A percentile compares a stretch with the other conserved stretches of the same genome.
Conservation (phyloP, 1,139 yeast species). For the Pichia sp. region DNA sequence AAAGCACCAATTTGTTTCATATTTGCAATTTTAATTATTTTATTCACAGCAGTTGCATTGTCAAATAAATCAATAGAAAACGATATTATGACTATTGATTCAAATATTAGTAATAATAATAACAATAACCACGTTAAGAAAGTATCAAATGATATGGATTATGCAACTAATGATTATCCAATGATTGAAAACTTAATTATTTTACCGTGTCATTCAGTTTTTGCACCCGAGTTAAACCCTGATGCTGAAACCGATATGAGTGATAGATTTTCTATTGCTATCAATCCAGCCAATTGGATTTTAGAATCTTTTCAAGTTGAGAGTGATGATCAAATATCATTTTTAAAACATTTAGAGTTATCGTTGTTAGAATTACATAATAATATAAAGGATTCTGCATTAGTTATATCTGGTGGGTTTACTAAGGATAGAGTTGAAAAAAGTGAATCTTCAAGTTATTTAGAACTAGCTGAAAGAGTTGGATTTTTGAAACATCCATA, state of each 20-base stretch:
- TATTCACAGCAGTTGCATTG: slow-evolving; percentile 8
- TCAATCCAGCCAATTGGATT: slow-evolving; percentile 47
- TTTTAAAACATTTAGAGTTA: slow-evolving; percentile 52
- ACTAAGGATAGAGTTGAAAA: slow-evolving; percentile 42
- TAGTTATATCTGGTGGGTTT: slow-evolving; percentile 68
- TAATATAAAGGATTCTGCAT: slow-evolving; percentile 28
- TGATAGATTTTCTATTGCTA: slow-evolving; percentile 30
- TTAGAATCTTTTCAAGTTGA: slow-evolving; percentile 61
- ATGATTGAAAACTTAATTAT: slow-evolving; percentile 15
- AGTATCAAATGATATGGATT: not conserved
- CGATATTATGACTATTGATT: not conserved
- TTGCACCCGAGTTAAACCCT: slow-evolving; percentile 12
- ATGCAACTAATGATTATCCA: not conserved
- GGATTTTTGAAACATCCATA: slow-evolving; percentile 12
- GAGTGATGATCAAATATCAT: slow-evolving; percentile 61
- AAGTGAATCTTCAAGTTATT: slow-evolving; percentile 57
- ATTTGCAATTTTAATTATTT: slow-evolving; percentile 5
- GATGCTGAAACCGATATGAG: not conserved
- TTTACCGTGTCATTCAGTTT: slow-evolving; percentile 23
- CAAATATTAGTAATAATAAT: not conserved
- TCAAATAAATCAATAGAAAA: slow-evolving; percentile 1
- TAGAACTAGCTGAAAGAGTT: slow-evolving; percentile 7
- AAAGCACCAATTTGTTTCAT: not conserved
- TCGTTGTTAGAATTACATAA: slow-evolving; percentile 33
- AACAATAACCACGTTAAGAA: not conserved